Evolutionary conservation across 306 rosid genomes (phyloP).

Genomic region (Calophaca sinica): DNA sequence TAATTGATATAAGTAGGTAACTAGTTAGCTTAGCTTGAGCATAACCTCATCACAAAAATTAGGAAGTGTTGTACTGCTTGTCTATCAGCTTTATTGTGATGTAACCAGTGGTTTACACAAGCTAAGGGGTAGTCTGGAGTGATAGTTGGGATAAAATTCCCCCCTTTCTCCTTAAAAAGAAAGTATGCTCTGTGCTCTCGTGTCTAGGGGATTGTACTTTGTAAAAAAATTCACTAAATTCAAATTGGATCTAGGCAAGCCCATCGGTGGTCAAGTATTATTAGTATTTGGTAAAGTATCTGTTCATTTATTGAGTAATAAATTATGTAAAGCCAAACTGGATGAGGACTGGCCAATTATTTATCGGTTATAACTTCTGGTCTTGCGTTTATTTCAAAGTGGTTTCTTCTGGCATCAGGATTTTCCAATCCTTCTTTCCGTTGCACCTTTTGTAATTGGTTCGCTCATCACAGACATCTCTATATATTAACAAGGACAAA

Average conservation of each 20-base stretch:
- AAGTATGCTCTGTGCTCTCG: neutral
- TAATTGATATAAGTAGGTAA: neutral
- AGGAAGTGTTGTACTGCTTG: neutral
- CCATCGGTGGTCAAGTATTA: neutral
- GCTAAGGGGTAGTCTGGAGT: constrained; percentile 18
- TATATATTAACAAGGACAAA: constrained; percentile 4
- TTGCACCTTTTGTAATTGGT: too few relatives aligned
- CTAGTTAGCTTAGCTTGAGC: neutral
- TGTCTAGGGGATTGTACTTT: neutral
- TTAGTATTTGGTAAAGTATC: neutral
- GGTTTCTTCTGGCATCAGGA: too few relatives aligned
- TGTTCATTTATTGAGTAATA: neutral
- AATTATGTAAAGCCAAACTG: too few relatives aligned
- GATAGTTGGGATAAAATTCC: constrained; percentile 8
- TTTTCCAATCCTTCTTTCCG: too few relatives aligned
- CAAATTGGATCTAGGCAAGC: too few relatives aligned
- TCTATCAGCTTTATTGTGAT: neutral
- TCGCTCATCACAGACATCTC: neutral
- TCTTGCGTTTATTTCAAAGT: too few relatives aligned
- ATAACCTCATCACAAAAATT: neutral
- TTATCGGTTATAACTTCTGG: too few relatives aligned
- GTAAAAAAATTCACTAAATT: too few relatives aligned
- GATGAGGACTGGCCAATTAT: too few relatives aligned
- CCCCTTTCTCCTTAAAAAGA: neutral
- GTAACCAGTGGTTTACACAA: neutral